Evolutionary conservation across 129 eudicot genomes (phyloP), one percentile per base, ranked within the genome.

Genomic region (Chrysanthemum lavandulifolium): DNA sequence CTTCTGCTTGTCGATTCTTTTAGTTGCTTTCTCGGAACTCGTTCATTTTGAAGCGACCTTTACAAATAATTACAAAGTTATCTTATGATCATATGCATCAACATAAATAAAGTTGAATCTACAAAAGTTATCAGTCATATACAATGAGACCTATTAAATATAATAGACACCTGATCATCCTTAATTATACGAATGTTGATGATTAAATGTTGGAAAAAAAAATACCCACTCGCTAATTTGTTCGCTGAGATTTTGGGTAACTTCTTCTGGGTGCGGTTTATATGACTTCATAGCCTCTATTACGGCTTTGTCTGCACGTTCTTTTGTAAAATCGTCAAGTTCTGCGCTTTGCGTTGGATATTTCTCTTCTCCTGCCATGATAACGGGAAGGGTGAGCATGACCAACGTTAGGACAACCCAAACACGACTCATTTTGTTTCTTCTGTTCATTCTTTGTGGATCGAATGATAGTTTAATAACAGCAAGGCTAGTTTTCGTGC

Each of bases 181-280:
- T 29, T 3, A 31, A 31, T 4, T 31, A 31, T 40, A 40, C 0
- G 47, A 40, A 40, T 40, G 47, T 7, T 6, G 47, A 23, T 5
- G 10, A n/a, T 49, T 60, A 21, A 19, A 16, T 59, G 10, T 21
- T 10, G 13, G 19, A 62, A 48, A 3, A 25, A 11, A 61, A 50
- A 45, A 1, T 51, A 77, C 76, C 7, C 49, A 77, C 81, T 61
- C 19, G 76, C 54, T 63, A 69, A 69, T 45, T 70, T 69, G 57
- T 51, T 69, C 33, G 21, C 59, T 69, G 55, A 77, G 70, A n/a
- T 71, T 61, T 51, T 61, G 47, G 59, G 81, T 77, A 70, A 77
- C 76, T 69, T 77, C 75, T 70, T 77, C 81, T 1, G 76, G 81
- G 18, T 61, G 47, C 16, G 81, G 81, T 55, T 77, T 56, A 77